A percentile compares a stretch with the other conserved stretches of the same genome.
These are phyloP conservation scores for Powellomyces hirtus DNA, from an alignment of 192 early-diverging fungal genomes.

Conservation along the genomic window DNA sequence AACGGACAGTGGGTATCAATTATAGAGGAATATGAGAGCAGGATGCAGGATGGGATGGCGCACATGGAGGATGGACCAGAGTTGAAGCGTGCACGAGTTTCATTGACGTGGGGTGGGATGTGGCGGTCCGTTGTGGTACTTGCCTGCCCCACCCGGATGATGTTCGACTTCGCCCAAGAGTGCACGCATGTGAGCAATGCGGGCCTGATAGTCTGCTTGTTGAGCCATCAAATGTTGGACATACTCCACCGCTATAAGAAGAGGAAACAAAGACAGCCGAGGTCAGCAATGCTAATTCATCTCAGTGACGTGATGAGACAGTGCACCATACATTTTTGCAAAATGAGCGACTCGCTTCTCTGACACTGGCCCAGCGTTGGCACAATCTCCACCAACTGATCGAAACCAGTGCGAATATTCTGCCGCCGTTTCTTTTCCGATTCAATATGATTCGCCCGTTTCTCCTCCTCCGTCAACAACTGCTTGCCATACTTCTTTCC, in stretches of 20 bases:
- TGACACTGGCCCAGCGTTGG: slow-evolving; percentile 73
- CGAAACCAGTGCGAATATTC: slow-evolving; percentile 87
- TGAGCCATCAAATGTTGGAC: slow-evolving; percentile 23
- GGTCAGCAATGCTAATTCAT: too few species aligned
- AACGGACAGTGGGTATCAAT: too few species aligned
- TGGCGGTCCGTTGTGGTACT: too few species aligned
- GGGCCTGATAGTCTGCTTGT: slow-evolving; percentile 3
- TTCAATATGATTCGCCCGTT: slow-evolving; percentile 93
- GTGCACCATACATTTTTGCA: slow-evolving; percentile 53
- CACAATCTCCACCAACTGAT: slow-evolving; percentile 84
- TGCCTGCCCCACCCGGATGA: too few species aligned
- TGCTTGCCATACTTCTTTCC: slow-evolving; percentile 5
- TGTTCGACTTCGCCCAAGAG: slow-evolving; percentile 4
- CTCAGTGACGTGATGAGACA: not conserved
- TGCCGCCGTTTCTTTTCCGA: slow-evolving; percentile 91
- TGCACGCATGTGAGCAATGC: slow-evolving; percentile 7
- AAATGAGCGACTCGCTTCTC: slow-evolving; percentile 79
- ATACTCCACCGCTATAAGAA: slow-evolving; percentile 36
- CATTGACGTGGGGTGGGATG: too few species aligned
- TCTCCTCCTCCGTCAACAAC: slow-evolving; percentile 82
- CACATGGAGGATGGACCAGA: too few species aligned
- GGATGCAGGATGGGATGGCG: too few species aligned
- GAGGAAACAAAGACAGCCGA: not conserved
- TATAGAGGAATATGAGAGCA: too few species aligned
- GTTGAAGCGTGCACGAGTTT: too few species aligned